Base-by-base conservation (phyloP, 192 early-diverging fungal genomes). In the Allomyces javanicus region DNA sequence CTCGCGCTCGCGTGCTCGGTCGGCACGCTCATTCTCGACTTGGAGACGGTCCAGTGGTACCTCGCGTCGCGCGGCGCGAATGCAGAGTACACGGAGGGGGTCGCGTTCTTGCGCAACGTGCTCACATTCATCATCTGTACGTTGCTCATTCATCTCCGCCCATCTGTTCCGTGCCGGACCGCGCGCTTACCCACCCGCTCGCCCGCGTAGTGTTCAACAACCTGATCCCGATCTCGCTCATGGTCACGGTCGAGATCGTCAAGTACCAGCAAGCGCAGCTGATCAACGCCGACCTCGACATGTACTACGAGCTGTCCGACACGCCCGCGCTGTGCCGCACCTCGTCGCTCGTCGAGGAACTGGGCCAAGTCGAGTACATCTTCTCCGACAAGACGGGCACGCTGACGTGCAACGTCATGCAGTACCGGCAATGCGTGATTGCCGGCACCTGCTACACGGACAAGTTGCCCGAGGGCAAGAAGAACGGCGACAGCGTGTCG, bases 1-100 rank as follows among this genome's bases (percentile, higher is more conserved):
- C 84, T 98, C 84, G 83, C 91, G 10, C 73, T 96, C 62, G 79
- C 89, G 64, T 91, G 90, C 74, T 86, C 93, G 12, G 73, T 92
- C 64, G 95, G 92, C 14, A 87, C 84, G 62, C 73, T 89, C 66
- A 77, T 85, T 27, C 76, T 84, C 12, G 21, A 21, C 3, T 21
- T 58, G 2, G 50, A n/a, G 50, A n/a, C 50, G 50, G 50, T 58
- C 3, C 17, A n/a, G 17, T n/a, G 50, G 50, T n/a, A 58, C 12
- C 50, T n/a, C 50, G 21, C 33, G 33, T 40, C 33, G 33, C 33
- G 33, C 7, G 33, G 33, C 4, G 33, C 33, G 4, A 40, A 40
- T 40, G 33, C 33, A 3, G 33, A 40, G 33, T 40, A 40, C 7
- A 40, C 33, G 4, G 33, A 40, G 33, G 33, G 33, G 33, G 33